Base-by-base conservation (phyloP, 1,139 yeast species). In the Candida tetrigidarum region DNA sequence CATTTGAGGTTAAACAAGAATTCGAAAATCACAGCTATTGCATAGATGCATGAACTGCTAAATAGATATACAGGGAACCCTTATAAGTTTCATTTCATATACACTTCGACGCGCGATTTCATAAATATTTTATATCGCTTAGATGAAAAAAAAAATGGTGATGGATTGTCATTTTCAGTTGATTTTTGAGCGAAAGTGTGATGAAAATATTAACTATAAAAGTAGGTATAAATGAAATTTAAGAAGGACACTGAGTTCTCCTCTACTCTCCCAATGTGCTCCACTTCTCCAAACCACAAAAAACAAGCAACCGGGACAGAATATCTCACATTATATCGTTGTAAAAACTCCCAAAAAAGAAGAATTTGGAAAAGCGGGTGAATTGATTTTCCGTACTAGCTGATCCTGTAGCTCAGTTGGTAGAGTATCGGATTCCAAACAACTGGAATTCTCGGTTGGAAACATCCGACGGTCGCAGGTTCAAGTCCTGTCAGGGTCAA, bases 401-500 rank as follows among this genome's bases (percentile, higher is more conserved):
- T 10, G 25, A 22, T 10, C 9, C 62, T 58, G 64, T 60, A 63
- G 64, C 64, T 59, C 64, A 60, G 59, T 51, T 60, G 64, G 64
- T 57, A 60, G 64, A 59, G 64, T 58, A 54, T 59, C 56, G 56
- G 64, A 58, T 53, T 60, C 64, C 64, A 60, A n/a, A 54, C 18
- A 28, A 16, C 18, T 18, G 39, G 32, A 28, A 36, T 41, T 41
- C 40, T 37, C 40, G 33, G 28, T 28, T 37, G 40, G 23, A 34
- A 27, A 19, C 25, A 57, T 57, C 65, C 55, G 55, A 59, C 55
- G 65, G 65, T 60, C 59, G 64, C 64, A 59, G 63, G 65, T 60
- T 60, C 65, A 57, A 60, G 59, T 60, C 65, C 63, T 60, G 65
- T 58, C 63, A 58, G 63, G 58, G 63, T 55, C 65, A 60, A 20